Percentiles rank a stretch among this genome's conserved stretches.
phyloP scores from a whole-genome alignment of 2,329 filamentous ascomycete genomes.

The Paracorniculantispora psalliotae region DNA sequence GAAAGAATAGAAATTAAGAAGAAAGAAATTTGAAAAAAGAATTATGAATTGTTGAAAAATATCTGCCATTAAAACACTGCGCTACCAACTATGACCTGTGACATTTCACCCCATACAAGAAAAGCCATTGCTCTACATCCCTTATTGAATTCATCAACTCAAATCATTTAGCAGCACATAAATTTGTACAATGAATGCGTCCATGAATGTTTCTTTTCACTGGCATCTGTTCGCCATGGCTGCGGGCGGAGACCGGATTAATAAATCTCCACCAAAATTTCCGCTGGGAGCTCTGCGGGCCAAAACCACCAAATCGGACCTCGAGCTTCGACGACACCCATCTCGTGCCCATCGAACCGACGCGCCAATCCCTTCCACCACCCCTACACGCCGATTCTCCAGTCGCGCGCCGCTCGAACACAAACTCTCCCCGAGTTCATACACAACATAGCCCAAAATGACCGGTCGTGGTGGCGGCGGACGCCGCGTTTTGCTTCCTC shows the following conservation, averaged over 20 bases:
- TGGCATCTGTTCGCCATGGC: too few relatives aligned
- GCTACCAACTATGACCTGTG: too few relatives aligned
- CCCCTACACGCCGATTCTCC: not conserved
- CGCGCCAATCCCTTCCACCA: not conserved
- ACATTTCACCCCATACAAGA: too few relatives aligned
- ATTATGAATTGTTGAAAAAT: too few relatives aligned
- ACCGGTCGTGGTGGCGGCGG: conserved; percentile 56
- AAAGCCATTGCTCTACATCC: too few relatives aligned
- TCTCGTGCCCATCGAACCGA: not conserved
- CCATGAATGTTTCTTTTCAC: too few relatives aligned
- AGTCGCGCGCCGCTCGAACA: not conserved
- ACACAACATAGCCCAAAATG: conserved; percentile 35
- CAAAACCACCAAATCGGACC: not conserved
- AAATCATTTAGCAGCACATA: too few relatives aligned
- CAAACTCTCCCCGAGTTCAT: not conserved
- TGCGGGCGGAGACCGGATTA: conserved; percentile 9
- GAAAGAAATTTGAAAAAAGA: too few relatives aligned
- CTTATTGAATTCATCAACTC: too few relatives aligned
- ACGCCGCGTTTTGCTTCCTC: conserved; percentile 55
- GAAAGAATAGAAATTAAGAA: too few relatives aligned
- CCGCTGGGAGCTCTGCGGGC: not conserved
- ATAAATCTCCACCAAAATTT: conserved; percentile 16
- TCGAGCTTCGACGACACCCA: not conserved
- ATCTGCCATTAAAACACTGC: too few relatives aligned
- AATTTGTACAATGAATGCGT: too few relatives aligned